These are phyloP conservation scores for Leccinum rimulosum DNA, from an alignment of 768 basidiomycete genomes.

Conservation along the genomic window DNA sequence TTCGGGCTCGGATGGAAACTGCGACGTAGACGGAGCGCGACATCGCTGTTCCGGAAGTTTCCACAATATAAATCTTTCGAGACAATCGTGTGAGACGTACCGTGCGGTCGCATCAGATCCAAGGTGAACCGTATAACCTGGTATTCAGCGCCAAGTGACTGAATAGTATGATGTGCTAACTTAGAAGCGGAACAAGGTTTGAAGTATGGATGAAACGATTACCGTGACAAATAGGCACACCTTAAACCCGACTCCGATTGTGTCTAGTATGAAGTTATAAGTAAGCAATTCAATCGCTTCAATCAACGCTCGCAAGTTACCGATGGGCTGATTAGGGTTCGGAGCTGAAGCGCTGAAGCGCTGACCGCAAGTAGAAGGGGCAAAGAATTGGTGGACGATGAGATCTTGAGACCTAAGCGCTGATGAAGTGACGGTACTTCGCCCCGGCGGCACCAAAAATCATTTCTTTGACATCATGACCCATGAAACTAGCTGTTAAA, in stretches of 20 bases:
- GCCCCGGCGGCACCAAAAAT: neutral
- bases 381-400: neutral
- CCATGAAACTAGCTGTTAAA: neutral
- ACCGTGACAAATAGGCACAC: slow-evolving; percentile 14
- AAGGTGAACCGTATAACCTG: neutral
- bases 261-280: neutral
- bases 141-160: slow-evolving; percentile 2
- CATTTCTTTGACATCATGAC: neutral
- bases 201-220: slow-evolving; percentile 5
- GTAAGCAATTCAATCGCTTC: slow-evolving; percentile 30
- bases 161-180: neutral
- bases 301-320: slow-evolving; percentile 15
- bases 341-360: neutral
- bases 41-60: neutral
- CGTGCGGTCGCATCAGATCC: slow-evolving; percentile 3
- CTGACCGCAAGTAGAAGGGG: neutral
- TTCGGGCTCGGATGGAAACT: slow-evolving; percentile 16
- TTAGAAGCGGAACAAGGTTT: slow-evolving; percentile 22
- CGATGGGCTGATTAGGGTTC: slow-evolving; percentile 6
- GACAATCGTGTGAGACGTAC: slow-evolving; percentile 12
- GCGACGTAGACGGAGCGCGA: slow-evolving; percentile 11
- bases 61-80: slow-evolving; percentile 1
- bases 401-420: neutral
- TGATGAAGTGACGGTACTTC: neutral
- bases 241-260: slow-evolving; percentile 23